Evolutionary conservation across 2,329 filamentous ascomycete species (phyloP).

Genomic region (Bimuria novae-zelandiae): DNA sequence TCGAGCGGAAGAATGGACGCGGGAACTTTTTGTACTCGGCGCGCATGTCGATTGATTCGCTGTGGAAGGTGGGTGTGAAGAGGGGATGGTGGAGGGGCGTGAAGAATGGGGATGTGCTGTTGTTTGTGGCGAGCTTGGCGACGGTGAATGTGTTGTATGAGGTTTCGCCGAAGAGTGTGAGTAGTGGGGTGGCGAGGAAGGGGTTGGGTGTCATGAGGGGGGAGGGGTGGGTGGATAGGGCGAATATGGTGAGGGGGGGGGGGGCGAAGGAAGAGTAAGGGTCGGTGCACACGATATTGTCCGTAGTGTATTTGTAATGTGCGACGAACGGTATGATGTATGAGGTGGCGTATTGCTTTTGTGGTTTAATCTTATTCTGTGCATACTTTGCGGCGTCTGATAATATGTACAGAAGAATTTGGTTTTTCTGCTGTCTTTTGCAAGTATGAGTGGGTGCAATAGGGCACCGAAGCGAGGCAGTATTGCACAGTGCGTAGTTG

Average conservation of each 20-base stretch:
- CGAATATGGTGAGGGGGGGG: slow-evolving; percentile 18
- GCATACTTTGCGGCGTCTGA: neutral
- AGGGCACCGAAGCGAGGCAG: no score
- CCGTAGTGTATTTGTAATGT: neutral
- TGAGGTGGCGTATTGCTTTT: neutral
- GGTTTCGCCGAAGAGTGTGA: slow-evolving; percentile 68
- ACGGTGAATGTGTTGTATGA: slow-evolving; percentile 80
- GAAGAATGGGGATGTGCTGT: slow-evolving; percentile 78
- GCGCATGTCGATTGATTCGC: slow-evolving; percentile 75
- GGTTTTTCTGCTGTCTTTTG: no score
- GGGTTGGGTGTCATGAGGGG: slow-evolving; percentile 74
- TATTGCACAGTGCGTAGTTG: no score
- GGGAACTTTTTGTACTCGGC: slow-evolving; percentile 78
- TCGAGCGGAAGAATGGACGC: slow-evolving; percentile 64
- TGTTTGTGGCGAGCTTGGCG: slow-evolving; percentile 81
- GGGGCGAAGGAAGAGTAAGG: slow-evolving; percentile 10
- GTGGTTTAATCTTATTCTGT: neutral
- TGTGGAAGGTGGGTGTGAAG: slow-evolving; percentile 96
- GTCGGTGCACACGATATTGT: neutral
- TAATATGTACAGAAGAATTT: no score
- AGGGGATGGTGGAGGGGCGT: slow-evolving; percentile 83
- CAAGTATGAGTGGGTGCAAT: no score
- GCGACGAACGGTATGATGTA: neutral
- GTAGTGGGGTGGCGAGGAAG: slow-evolving; percentile 70
- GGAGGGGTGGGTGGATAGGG: slow-evolving; percentile 74